Evolutionary conservation across 1,284 basidiomycete species (phyloP).

Genomic region (Sanghuangporus baumii): DNA sequence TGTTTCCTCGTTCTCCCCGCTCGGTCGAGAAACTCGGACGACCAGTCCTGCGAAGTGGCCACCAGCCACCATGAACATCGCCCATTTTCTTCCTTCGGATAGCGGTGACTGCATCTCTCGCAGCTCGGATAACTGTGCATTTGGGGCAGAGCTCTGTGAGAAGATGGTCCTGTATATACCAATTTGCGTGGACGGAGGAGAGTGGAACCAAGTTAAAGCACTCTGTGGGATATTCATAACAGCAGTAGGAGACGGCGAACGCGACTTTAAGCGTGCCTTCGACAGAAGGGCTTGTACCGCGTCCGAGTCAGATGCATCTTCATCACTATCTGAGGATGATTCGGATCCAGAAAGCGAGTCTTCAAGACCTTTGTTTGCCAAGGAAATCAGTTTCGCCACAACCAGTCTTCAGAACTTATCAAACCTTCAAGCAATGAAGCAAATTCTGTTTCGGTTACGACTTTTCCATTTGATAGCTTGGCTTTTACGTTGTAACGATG

Average conservation of each 20-base stretch:
- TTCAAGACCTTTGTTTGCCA: slow-evolving; percentile 56
- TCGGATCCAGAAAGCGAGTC: slow-evolving; percentile 88
- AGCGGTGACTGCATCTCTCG: slow-evolving; percentile 59
- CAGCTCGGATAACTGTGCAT: slow-evolving; percentile 51
- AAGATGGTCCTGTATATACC: slow-evolving; percentile 83
- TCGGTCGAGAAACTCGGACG: slow-evolving; percentile 59
- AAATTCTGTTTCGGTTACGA: slow-evolving; percentile 70
- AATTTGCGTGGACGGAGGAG: slow-evolving; percentile 79
- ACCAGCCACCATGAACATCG: slow-evolving; percentile 93
- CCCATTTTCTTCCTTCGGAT: slow-evolving; percentile 75
- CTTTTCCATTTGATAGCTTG: slow-evolving; percentile 53
- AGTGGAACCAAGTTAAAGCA: slow-evolving; percentile 87
- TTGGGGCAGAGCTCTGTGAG: slow-evolving; percentile 38
- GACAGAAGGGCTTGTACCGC: slow-evolving; percentile 64
- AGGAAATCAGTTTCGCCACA: neutral
- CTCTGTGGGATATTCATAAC: slow-evolving; percentile 51
- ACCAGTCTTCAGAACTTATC: slow-evolving; percentile 19
- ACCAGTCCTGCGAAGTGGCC: slow-evolving; percentile 96
- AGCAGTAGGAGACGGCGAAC: slow-evolving; percentile 42
- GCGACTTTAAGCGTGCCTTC: slow-evolving; percentile 44
- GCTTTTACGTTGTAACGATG: slow-evolving; percentile 96
- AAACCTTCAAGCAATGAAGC: slow-evolving; percentile 74
- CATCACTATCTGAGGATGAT: slow-evolving; percentile 53
- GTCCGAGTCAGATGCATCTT: slow-evolving; percentile 52
- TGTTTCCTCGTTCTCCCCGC: slow-evolving; percentile 36